A percentile compares a stretch with the other conserved stretches of the same genome.
These are phyloP conservation scores for Kluyveromyces lactis DNA, from an alignment of 805 yeast species.

Conservation along the genomic window DNA sequence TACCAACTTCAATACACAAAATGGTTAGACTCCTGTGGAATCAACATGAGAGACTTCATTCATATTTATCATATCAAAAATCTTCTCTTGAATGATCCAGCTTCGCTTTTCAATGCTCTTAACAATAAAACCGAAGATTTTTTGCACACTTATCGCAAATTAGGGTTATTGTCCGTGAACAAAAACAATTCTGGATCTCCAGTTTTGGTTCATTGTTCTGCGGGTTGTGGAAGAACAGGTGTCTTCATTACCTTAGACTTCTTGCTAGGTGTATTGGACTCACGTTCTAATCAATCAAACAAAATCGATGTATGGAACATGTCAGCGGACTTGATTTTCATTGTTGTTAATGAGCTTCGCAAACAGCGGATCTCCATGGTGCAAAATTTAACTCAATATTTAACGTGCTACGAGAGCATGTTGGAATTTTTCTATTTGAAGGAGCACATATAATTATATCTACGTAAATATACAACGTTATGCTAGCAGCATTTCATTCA, in stretches of 20 bases:
- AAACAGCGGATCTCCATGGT: conserved; percentile 73
- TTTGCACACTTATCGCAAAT: not conserved
- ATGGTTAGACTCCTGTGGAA: conserved; percentile 81
- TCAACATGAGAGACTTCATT: conserved; percentile 32
- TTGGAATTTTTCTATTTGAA: conserved; percentile 23
- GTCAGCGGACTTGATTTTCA: conserved; percentile 47
- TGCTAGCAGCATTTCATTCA: not conserved
- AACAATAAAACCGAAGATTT: conserved; percentile 11
- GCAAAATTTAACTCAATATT: conserved; percentile 63
- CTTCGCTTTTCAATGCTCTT: conserved; percentile 11
- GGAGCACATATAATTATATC: conserved; percentile 6
- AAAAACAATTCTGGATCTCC: conserved; percentile 32
- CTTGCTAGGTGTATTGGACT: conserved; percentile 27
- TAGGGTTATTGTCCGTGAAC: not conserved
- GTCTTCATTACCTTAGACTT: conserved; percentile 68
- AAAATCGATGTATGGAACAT: conserved; percentile 35
- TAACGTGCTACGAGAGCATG: conserved; percentile 57
- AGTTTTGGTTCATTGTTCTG: conserved; percentile 80
- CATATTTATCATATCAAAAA: conserved; percentile 28
- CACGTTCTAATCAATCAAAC: conserved; percentile 28
- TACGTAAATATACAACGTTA: not conserved
- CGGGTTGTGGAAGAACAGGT: conserved; percentile 96
- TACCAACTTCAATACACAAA: conserved; percentile 65
- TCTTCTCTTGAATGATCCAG: conserved; percentile 14
- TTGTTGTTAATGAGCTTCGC: conserved; percentile 53